Base-by-base conservation (phyloP, 495 filamentous ascomycete genomes). In the Daldinia vernicosa region DNA sequence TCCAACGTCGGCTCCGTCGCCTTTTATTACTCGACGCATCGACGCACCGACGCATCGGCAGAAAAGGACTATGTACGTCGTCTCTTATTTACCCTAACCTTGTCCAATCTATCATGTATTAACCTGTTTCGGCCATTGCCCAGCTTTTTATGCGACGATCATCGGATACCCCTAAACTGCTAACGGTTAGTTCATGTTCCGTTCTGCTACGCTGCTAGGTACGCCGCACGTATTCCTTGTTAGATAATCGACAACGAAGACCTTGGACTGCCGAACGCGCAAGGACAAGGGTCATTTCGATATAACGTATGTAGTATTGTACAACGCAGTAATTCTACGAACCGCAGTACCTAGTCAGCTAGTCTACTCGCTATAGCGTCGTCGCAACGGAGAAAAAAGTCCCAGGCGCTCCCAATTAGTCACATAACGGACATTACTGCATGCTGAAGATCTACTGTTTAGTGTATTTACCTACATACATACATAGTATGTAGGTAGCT, bases 11-110 rank as follows among this genome's bases (percentile, higher is more conserved):
- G 51, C 28, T 60, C 55, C 17, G 55, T 65, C 59, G 63, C 53
- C 15, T 60, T 66, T 71, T 66, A 71, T 71, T 71, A 59, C 62
- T 70, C n/a, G 60, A 63, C 43, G 47, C 58, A 27, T 71, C 69
- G 70, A 61, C 56, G n/a, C n/a, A n/a, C n/a, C n/a, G 60, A 63
- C 43, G 47, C 58, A 27, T 71, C 69, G 70, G 65, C 56, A 73
- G 65, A 73, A 69, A 69, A 62, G 65, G 66, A 22, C 54, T 52
- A 62, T 61, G 39, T 66, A 62, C 66, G 39, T 66, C 15, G 60
- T 65, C 37, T 65, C 50, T 65, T 57, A 65, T 69, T 73, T 73
- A 73, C 52, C 70, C 70, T n/a, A 73, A 61, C 61, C 70, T 61
- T 73, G 61, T 73, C 56, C 43, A 65, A 69, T 73, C 67, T 66